Evolutionary conservation across 306 rosid genomes (phyloP).

Genomic region (Carpinus fangiana): DNA sequence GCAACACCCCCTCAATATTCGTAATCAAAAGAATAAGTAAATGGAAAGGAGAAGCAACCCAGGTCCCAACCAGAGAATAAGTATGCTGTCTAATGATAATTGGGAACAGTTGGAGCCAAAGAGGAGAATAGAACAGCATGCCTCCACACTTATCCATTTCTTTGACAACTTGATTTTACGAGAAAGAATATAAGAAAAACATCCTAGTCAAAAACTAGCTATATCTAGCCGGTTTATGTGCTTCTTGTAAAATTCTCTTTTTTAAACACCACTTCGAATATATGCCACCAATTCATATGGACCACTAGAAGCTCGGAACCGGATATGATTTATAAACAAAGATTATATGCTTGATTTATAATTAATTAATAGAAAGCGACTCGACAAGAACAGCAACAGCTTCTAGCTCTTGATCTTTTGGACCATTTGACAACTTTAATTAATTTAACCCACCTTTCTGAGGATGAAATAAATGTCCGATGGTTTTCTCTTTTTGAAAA

Average conservation of each 20-base stretch:
- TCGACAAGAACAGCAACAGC: no score
- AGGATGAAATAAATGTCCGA: no score
- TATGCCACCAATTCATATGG: neutral
- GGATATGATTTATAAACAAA: no score
- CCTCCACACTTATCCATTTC: neutral
- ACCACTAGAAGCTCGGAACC: neutral
- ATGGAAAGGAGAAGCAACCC: neutral
- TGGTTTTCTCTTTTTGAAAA: no score
- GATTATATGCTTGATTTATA: no score
- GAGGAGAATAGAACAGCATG: neutral
- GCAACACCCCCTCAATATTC: neutral
- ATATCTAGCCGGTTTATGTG: neutral
- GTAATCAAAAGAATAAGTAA: neutral
- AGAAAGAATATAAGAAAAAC: no score
- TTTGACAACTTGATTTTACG: neutral
- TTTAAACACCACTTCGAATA: constrained; percentile 15
- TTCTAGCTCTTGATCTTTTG: no score
- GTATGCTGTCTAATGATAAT: neutral
- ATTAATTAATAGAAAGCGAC: no score
- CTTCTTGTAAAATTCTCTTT: neutral
- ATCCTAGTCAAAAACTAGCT: no score
- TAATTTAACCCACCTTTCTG: no score
- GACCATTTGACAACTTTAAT: no score
- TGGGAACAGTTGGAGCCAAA: neutral
- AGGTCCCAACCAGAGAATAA: neutral